Base-by-base conservation (phyloP, 805 yeast species). In the Debaryomyces castellii region DNA sequence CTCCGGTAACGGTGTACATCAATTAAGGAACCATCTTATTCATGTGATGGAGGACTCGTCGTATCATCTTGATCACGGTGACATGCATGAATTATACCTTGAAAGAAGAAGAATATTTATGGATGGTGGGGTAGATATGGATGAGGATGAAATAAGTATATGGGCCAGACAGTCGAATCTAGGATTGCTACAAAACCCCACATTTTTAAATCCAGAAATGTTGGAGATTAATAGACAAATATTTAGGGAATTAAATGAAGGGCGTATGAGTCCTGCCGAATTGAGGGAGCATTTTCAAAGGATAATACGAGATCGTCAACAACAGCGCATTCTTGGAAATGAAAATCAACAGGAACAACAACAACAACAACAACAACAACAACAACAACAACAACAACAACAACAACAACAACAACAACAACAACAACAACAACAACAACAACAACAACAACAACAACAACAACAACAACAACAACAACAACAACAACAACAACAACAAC, bases 1-100 rank as follows among this genome's bases (percentile, higher is more conserved):
- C 60, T 84, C 92, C 27, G 98, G 98, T 1, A 81, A 80, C 48
- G 97, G 97, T 7, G 96, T 94, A 14, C 78, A 74, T 40, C 80
- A 81, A 48, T 73, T 92, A 51, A 78, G 97, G 51, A 82, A 80
- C 34, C 84, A 86, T 60, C 74, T 92, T 39, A 82, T 77, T 57
- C 65, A 62, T 52, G 55, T 63, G 9, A 67, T 68, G 71, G 71
- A 66, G 45, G 71, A 64, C 42, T 47, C 67, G 28, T 55, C 65
- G 2, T 65, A 66, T 47, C 58, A 55, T 37, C 52, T 67, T 20
- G 72, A 67, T 36, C 68, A 64, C 35, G 64, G 62, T 18, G 66
- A 64, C 35, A 57, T 62, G 46, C 63, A 62, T 43, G 63, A 57
- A 21, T 53, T 60, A 37, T 60, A 59, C 38, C 60, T 58, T 41